Evolutionary conservation across 306 rosid species (phyloP), one percentile per base, ranked within the genome.

Genomic region (Inga laurina): DNA sequence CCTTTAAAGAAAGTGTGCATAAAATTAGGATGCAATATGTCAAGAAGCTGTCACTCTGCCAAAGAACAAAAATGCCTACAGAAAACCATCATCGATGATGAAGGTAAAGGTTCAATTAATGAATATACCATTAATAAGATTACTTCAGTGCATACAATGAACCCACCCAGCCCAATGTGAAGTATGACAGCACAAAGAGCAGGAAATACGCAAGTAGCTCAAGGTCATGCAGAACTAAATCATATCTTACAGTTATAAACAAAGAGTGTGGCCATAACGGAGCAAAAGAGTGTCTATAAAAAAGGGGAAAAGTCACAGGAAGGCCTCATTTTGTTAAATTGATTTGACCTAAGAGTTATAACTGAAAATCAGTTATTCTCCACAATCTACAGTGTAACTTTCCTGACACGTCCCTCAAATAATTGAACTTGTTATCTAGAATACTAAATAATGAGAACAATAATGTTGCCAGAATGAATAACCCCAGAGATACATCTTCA

Each of bases 1-100:
- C 99, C 99, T 95, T 87, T 79, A 86, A 69, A 85, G 16, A 57
- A 85, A 86, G 59, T 45, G 79, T 24, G 78, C 37, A 71, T n/a
- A 39, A 84, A 45, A 79, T 84, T 56, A 86, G 79, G 78, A 83
- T 45, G 61, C 19, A 64, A 67, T 46, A n/a, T 43, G 48, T 19
- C 74, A 77, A 83, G 77, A 83, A 83, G 72, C 65, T 74, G 64
- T 79, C 52, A 70, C 27, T 69, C 74, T 21, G 49, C 24, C 78
- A 56, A 48, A 72, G 48, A 64, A 46, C 45, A 76, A 74, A 22
- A 51, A 10, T 64, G 64, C 39, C 56, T n/a, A 51, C 49, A 81
- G 75, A n/a, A 76, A 51, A 61, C 71, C 66, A 76, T 41, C n/a
- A 54, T 57, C 76, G 72, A 49, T 62, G 77, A 81, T 46, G 30